phyloP scores from a whole-genome alignment of 371 early-diverging fungal genomes.

The Mortierella sp. region DNA sequence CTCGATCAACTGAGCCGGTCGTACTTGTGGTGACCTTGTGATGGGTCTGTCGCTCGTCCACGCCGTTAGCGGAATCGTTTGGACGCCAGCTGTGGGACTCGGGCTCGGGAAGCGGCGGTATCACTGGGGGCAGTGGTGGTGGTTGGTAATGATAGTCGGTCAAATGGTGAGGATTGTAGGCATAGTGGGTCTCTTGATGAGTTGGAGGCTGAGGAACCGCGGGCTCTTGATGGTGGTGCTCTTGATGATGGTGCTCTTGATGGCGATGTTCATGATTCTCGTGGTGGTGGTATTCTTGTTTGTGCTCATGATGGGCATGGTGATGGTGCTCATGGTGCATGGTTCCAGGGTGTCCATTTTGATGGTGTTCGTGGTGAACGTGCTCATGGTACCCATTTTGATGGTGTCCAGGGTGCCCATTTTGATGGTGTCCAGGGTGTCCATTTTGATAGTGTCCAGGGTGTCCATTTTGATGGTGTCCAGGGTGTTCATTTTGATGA shows the following conservation, averaged over 20 bases:
- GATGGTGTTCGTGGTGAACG: slow-evolving; percentile 18
- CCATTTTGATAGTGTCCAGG: slow-evolving; percentile 11
- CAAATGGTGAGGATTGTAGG: slow-evolving; percentile 45
- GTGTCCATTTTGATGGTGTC: slow-evolving; percentile 9
- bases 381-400: neutral
- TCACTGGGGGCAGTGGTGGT: slow-evolving; percentile 32
- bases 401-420: slow-evolving; percentile 11
- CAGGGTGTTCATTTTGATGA: slow-evolving; percentile 2
- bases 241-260: slow-evolving; percentile 16
- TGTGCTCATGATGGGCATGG: neutral
- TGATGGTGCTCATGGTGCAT: slow-evolving; percentile 8
- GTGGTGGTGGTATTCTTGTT: neutral
- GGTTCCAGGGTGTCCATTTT: neutral
- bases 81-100: slow-evolving; percentile 22
- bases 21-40: slow-evolving; percentile 7
- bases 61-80: neutral
- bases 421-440: slow-evolving; percentile 9
- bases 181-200: slow-evolving; percentile 18
- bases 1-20: slow-evolving; percentile 7
- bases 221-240: slow-evolving; percentile 38
- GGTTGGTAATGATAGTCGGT: slow-evolving; percentile 56
- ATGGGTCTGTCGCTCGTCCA: slow-evolving; percentile 32
- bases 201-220: slow-evolving; percentile 15
- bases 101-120: slow-evolving; percentile 47
- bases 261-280: slow-evolving; percentile 20